Evolutionary conservation across 1,284 basidiomycete species (phyloP), one percentile per base, ranked within the genome.

Genomic region (Ganoderma meredithae): DNA sequence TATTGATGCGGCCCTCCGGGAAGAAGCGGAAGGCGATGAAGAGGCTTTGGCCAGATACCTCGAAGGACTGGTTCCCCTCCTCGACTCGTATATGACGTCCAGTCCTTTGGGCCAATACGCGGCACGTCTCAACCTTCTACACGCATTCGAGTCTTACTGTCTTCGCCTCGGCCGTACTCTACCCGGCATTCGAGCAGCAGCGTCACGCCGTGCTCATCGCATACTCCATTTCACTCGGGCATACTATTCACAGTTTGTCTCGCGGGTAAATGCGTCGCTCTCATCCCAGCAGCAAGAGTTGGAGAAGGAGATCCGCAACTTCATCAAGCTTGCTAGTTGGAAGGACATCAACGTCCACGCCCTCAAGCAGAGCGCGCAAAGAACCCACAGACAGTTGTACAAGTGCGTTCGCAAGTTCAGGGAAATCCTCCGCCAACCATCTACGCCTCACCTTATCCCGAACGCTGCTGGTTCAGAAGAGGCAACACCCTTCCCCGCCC

Each of bases 321-420:
- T 95, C 77, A 93, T 99, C 84, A 96, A 96, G 79, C 85, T 99
- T 49, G 98, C 98, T 0, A 98, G 96, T 76, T 99, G 98, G 98
- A 97, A 95, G 79, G 98, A 99, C 77, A 85, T 97, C 77, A 99
- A 99, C 76, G 93, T 99, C 12, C 94, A 95, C 72, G 96, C 98
- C 3, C 86, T 99, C 71, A 95, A 94, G 79, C 91, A 94, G 71
- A 99, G 96, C 75, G 97, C 97, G 0, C 90, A 93, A 73, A 93
- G 89, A 76, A 96, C 95, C 1, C 98, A 99, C 79, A 90, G 91
- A 69, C 95, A 97, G 72, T 84, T 99, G 15, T 97, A 97, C 87
- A 96, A 95, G 79, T 89, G 91, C 72, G 88, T 99, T 70, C 90
- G 95, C 69, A 98, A 95, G 81, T 98, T 97, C 84, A 89, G 96